These are phyloP conservation scores for Prunus davidiana DNA, from an alignment of 306 rosid species.

Conservation along the genomic window DNA sequence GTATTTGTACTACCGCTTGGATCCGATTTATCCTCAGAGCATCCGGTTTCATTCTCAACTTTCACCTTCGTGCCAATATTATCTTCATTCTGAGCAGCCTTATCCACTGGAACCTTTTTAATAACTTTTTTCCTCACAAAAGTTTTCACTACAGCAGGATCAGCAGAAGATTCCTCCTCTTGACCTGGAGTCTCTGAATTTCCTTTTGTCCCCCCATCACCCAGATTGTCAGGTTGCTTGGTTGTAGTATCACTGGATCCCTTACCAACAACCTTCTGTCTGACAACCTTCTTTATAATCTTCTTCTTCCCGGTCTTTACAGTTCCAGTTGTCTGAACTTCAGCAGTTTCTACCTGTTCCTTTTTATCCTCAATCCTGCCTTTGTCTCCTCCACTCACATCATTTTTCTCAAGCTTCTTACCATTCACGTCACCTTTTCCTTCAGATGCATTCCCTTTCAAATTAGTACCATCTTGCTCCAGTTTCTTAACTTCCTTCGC, in stretches of 20 bases:
- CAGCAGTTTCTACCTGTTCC: conserved; percentile 40
- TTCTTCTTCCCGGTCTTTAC: conserved; percentile 77
- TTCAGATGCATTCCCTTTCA: conserved; percentile 45
- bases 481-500: conserved; percentile 45
- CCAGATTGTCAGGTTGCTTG: conserved; percentile 41
- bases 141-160: conserved; percentile 38
- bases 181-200: conserved; percentile 36
- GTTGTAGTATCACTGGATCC: conserved; percentile 35
- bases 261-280: conserved; percentile 64
- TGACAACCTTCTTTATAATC: conserved; percentile 74
- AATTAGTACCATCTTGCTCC: conserved; percentile 45
- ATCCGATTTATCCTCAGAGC: conserved; percentile 50
- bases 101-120: conserved; percentile 38
- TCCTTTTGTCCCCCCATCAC: conserved; percentile 37
- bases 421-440: conserved; percentile 41
- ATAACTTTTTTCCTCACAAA: conserved; percentile 32
- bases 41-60: conserved; percentile 40
- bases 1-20: conserved; percentile 36
- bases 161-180: conserved; percentile 45
- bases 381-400: conserved; percentile 40
- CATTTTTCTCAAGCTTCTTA: conserved; percentile 38
- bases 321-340: conserved; percentile 42
- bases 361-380: conserved; percentile 44
- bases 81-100: conserved; percentile 37
- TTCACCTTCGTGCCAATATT: conserved; percentile 26